A percentile compares a stretch with the other conserved stretches of the same genome.
Conservation (phyloP, 2,329 filamentous ascomycete genomes). For the Penicillium decumbens region DNA sequence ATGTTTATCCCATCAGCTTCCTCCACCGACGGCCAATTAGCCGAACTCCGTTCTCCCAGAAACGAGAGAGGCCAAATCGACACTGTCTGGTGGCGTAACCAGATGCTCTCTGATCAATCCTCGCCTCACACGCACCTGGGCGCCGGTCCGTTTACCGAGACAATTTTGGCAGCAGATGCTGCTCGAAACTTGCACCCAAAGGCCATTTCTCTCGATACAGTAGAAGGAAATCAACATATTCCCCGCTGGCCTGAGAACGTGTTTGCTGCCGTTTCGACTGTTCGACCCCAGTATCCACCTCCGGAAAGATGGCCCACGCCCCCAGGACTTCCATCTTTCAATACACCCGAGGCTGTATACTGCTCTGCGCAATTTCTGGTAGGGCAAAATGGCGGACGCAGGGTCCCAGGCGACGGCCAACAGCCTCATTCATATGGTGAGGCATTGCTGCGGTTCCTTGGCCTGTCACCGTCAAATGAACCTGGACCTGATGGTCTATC, state of each 20-base stretch:
- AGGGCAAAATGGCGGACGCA: slow-evolving; percentile 5
- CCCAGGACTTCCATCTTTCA: slow-evolving; percentile 44
- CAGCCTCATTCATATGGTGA: slow-evolving; percentile 22
- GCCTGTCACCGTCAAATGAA: slow-evolving; percentile 18
- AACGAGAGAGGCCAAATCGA: slow-evolving; percentile 5
- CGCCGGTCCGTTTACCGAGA: not conserved
- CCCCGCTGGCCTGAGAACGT: slow-evolving; percentile 23
- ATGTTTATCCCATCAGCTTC: slow-evolving; percentile 23
- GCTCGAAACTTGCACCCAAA: slow-evolving; percentile 14
- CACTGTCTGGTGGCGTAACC: slow-evolving; percentile 19
- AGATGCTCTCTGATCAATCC: slow-evolving; percentile 13
- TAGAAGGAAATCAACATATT: slow-evolving; percentile 9
- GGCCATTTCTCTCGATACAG: slow-evolving; percentile 25
- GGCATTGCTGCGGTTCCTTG: slow-evolving; percentile 30
- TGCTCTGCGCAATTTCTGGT: slow-evolving; percentile 27
- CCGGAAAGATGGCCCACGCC: slow-evolving; percentile 40
- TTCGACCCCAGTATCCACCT: slow-evolving; percentile 36
- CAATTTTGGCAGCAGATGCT: not conserved
- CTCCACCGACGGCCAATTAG: slow-evolving; percentile 5
- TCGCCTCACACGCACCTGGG: slow-evolving; percentile 1
- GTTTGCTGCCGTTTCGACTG: slow-evolving; percentile 28
- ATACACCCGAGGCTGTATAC: slow-evolving; percentile 38
- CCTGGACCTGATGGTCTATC: slow-evolving; percentile 11
- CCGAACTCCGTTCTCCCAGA: not conserved
- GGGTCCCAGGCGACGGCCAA: not conserved